Conservation (phyloP, 2,329 filamentous ascomycete species). For the Clonostachys rhizophaga region DNA sequence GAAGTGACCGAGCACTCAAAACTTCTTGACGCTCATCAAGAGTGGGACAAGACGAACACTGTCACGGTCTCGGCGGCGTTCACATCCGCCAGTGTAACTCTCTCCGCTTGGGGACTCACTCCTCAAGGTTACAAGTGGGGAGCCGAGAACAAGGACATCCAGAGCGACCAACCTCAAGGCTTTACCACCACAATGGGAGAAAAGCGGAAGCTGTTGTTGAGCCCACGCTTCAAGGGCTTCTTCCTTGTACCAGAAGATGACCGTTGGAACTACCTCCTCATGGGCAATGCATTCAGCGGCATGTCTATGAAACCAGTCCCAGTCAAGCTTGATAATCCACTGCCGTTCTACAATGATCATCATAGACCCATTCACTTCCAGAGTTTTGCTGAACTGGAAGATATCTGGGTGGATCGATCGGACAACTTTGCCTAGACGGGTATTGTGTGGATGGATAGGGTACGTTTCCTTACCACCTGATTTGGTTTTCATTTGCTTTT, state of each 20-base stretch:
- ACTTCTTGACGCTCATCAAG: slow-evolving; percentile 73
- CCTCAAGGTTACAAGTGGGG: slow-evolving; percentile 96
- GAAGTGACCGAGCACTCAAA: slow-evolving; percentile 94
- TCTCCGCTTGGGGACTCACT: slow-evolving; percentile 90
- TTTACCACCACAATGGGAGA: slow-evolving; percentile 91
- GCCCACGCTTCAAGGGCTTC: slow-evolving; percentile 90
- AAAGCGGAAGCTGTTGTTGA: slow-evolving; percentile 90
- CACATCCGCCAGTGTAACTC: slow-evolving; percentile 91
- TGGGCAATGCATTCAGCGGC: slow-evolving; percentile 82
- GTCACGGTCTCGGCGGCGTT: slow-evolving; percentile 95
- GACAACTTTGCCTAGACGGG: slow-evolving; percentile 80
- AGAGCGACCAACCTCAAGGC: slow-evolving; percentile 89
- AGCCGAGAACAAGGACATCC: slow-evolving; percentile 87
- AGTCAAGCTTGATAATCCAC: slow-evolving; percentile 89
- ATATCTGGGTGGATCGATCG: slow-evolving; percentile 88
- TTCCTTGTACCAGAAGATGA: slow-evolving; percentile 91
- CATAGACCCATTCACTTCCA: slow-evolving; percentile 95
- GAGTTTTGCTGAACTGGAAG: slow-evolving; percentile 95
- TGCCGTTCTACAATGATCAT: slow-evolving; percentile 85
- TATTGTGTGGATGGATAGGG: background rate
- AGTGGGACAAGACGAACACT: slow-evolving; percentile 73
- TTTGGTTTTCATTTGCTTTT: no score
- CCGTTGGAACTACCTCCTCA: slow-evolving; percentile 97
- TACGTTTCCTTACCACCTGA: no score
- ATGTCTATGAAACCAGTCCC: slow-evolving; percentile 88